These are phyloP conservation scores for Kalmanozyma brasiliensis DNA, from an alignment of 1,284 basidiomycete genomes.

Conservation along the genomic window DNA sequence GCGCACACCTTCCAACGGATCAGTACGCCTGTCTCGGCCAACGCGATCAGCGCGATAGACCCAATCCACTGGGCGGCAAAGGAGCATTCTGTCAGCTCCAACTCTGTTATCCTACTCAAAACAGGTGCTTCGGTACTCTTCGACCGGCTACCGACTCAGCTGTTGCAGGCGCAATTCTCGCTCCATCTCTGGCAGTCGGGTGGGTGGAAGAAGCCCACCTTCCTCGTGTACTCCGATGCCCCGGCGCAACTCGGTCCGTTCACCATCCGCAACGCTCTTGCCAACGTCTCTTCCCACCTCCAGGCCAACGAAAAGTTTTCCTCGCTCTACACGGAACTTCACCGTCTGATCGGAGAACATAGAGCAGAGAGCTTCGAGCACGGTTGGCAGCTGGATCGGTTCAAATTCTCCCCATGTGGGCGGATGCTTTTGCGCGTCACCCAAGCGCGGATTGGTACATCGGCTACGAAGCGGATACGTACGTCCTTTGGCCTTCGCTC, in stretches of 20 bases:
- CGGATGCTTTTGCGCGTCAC: constrained; percentile 23
- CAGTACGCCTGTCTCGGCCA: not conserved
- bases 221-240: constrained; percentile 34
- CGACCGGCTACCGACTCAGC: constrained; percentile 35
- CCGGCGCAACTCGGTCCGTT: constrained; percentile 8
- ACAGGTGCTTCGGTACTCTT: constrained; percentile 30
- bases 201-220: too few relatives aligned
- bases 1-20: constrained; percentile 3
- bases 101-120: constrained; percentile 31
- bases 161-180: constrained; percentile 13
- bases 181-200: too few relatives aligned
- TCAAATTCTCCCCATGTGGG: constrained; percentile 48
- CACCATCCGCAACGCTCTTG: constrained; percentile 22
- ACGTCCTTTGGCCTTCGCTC: constrained; percentile 29
- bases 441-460: constrained; percentile 38
- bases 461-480: constrained; percentile 43
- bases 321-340: constrained; percentile 17
- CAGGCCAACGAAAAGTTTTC: constrained; percentile 10
- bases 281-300: constrained; percentile 29
- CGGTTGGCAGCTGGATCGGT: constrained; percentile 39
- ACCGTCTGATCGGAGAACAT: constrained; percentile 1
- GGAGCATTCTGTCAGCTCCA: constrained; percentile 13
- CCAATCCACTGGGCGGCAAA: not conserved
- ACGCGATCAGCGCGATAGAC: not conserved
- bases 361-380: constrained; percentile 2